Base-by-base conservation (phyloP, 345 rosid species). In the Aurinia saxatilis region DNA sequence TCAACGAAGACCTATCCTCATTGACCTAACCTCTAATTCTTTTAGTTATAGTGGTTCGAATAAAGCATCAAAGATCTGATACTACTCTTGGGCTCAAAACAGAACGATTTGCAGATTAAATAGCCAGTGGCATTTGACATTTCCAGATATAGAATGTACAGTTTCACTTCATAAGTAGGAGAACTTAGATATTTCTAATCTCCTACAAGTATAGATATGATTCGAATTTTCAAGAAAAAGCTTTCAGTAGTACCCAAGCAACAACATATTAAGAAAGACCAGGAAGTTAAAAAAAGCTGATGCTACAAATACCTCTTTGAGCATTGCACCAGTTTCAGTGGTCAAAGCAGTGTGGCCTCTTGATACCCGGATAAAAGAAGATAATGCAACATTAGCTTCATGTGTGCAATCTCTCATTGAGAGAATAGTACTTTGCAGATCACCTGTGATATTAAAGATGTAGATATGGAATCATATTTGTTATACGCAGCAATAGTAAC, bases 251-350 rank as follows among this genome's bases (percentile, higher is more conserved):
- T 29, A 60, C 39, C 27, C 60, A 36, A 34, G 25, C 18, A 47
- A 66, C 57, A 58, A 11, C 46, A 37, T 49, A 61, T 31, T 25
- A 59, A 17, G 51, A 38, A 18, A 57, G 31, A 50, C 40, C 44
- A 58, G 51, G 34, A 15, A 38, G 39, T 55, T 19, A 27, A 25
- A 37, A 47, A 18, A 25, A n/a, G 33, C 31, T 39, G 12, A 41
- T 21, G 50, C 59, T 50, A 41, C 8, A 29, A 41, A 58, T 78
- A 90, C 98, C 95, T 91, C 98, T 73, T 91, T 91, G 50, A 91
- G 95, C 98, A 91, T 88, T 70, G 91, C 85, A 68, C 96, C 95
- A 71, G 95, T 77, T 77, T 91, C 98, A 36, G 96, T 79, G 70
- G 98, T 91, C 79, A 91, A 82, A 72, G 93, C 95, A 67, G 98